Evolutionary conservation across 140 eudicot species (phyloP), one percentile per base, ranked within the genome.

Genomic region (Erigeron philadelphicus): DNA sequence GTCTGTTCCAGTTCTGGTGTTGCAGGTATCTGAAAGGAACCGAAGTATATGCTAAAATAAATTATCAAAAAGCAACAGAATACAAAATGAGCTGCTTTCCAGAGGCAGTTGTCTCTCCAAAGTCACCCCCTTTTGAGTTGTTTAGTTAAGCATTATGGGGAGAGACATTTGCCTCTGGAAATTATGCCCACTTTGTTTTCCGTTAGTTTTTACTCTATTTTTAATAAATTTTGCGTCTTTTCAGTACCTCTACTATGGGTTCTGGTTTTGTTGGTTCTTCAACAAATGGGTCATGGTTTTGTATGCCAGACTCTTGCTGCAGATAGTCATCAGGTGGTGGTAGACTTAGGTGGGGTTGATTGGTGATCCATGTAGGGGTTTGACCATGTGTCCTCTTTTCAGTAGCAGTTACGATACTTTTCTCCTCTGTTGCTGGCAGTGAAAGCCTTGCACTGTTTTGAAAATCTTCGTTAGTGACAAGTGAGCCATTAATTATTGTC

Each of bases 371-470:
- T 16, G 42, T 50, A 52, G 83, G 80, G 72, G 70, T 70, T 72
- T 78, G 84, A 76, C 72, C 71, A 72, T 79, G 70, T 49, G 50
- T 41, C 55, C 10, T 75, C 46, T 70, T 72, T 77, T 72, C 84
- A 3, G 76, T 64, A 67, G 81, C 68, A 50, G 70, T 72, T 72
- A 85, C 84, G 9, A 94, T 79, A 68, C 95, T 77, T 72, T 67
- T 78, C 21, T 85, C 99, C 68, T 85, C 90, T 46, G 96, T 86
- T 45, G 89, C 91, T 64, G 99, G 99, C 43, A 94, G 85, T 15
- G 97, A 74, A 64, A 94, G 96, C 70, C 99, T 85, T 71, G 97
- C 95, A 84, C 99, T 94, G 85, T 78, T 75, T 60, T 46, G 13
- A 35, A 42, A 64, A 76, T 41, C 6, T 67, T 71, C 9, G 65